Percentiles rank a stretch among this genome's conserved stretches.
Conservation (phyloP, 495 filamentous ascomycete genomes). For the Annulohypoxylon moriforme region DNA sequence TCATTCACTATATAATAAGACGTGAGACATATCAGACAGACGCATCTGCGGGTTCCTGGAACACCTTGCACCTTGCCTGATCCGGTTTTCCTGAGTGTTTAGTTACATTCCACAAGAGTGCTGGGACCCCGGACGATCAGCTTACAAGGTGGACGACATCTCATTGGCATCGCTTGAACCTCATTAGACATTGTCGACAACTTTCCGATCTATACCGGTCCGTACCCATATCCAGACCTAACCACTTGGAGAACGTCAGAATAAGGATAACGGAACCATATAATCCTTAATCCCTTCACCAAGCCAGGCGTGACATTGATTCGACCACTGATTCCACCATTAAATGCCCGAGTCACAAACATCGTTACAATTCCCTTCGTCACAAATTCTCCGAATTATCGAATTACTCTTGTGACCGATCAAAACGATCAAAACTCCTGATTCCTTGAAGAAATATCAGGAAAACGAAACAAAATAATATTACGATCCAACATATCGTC, state of each 20-base stretch:
- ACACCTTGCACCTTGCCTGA: slow-evolving; percentile 35
- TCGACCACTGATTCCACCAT: slow-evolving; percentile 37
- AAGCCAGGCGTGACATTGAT: slow-evolving; percentile 34
- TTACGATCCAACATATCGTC: background rate
- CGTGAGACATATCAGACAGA: slow-evolving; percentile 26
- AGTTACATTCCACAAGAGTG: slow-evolving; percentile 35
- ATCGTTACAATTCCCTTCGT: slow-evolving; percentile 22
- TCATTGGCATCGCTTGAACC: slow-evolving; percentile 23
- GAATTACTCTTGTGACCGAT: slow-evolving; percentile 9
- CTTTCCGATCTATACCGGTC: slow-evolving; percentile 10
- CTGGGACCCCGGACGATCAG: slow-evolving; percentile 29
- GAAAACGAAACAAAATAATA: slow-evolving; percentile 1
- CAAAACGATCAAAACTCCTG: slow-evolving; percentile 8
- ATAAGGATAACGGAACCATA: slow-evolving; percentile 16
- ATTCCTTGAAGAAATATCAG: slow-evolving; percentile 3
- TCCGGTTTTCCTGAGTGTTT: slow-evolving; percentile 32
- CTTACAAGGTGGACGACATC: slow-evolving; percentile 27
- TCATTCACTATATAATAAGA: slow-evolving; percentile 35
- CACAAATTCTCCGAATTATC: slow-evolving; percentile 37
- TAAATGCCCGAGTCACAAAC: slow-evolving; percentile 36
- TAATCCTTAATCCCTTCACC: background rate
- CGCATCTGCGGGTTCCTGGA: slow-evolving; percentile 39
- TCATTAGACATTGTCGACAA: slow-evolving; percentile 25
- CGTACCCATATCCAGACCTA: too few species aligned
- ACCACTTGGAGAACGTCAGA: slow-evolving; percentile 24